Evolutionary conservation across 176 grass and related monocot species (phyloP), one percentile per base, ranked within the genome.

Genomic region (Avena atlantica): DNA sequence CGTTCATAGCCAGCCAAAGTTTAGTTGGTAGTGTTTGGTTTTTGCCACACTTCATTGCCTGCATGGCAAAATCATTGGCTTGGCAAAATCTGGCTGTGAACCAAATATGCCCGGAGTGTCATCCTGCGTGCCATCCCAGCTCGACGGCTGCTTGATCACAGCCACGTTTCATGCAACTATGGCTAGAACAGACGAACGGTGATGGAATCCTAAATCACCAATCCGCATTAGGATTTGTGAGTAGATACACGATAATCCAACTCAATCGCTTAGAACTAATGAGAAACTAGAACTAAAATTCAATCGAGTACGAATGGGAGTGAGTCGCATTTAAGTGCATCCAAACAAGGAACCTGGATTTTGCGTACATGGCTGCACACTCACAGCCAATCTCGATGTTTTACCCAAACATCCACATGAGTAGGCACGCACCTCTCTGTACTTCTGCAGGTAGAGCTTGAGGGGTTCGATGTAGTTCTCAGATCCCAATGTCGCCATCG

Each of bases 391-490:
- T 72, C 40, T 0, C 3, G 17, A 68, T 48, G 9, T n/a, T 58
- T 34, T 59, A 57, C 17, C 69, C 67, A 86, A 51, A 21, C 15
- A 45, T 37, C 29, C 14, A 52, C 40, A 70, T 34, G 19, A 52
- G 23, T 40, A 72, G 36, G 7, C 40, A 74, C 71, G 71, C 45
- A 92, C 93, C 90, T 92, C 86, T 85, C 88, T 92, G 74, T 92
- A 90, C 84, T 92, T 95, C 14, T 92, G 93, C 52, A 95, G 80
- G 84, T 90, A 92, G 70, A 87, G 66, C 73, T 90, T 95, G 79
- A 95, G 88, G 2, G 90, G 93, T 55, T 92, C 93, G 5, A 95
- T 92, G 84, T 95, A 92, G 25, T 95, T 84, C 71, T 95, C 83
- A 45, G 92, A 89, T 14, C 93, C 93, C 70, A 92, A 57, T 21